A percentile compares a stretch with the other conserved stretches of the same genome.
Conservation (phyloP, 2,329 filamentous ascomycete genomes). For the Pestalotiopsis fici region DNA sequence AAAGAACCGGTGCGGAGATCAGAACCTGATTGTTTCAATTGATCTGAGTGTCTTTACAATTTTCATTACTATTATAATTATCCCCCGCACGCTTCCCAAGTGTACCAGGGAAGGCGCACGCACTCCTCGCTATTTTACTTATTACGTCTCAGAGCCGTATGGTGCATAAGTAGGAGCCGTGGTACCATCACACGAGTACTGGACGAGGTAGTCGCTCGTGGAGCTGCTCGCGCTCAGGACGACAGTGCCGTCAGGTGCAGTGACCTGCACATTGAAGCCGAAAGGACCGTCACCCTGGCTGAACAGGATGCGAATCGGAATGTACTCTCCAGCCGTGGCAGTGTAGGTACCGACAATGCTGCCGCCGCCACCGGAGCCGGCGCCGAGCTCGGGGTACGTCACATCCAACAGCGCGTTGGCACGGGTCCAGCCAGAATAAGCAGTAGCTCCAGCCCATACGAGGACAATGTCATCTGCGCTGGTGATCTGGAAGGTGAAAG, state of each 20-base stretch:
- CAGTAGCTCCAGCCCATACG: not conserved
- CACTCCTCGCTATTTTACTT: not conserved
- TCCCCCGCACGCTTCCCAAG: not conserved
- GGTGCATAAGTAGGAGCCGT: not conserved
- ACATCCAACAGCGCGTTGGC: not conserved
- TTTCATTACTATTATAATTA: not conserved
- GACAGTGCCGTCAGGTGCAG: not conserved
- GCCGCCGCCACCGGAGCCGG: not conserved
- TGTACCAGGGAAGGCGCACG: not conserved
- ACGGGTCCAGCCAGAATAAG: not conserved
- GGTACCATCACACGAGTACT: not conserved
- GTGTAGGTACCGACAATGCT: not conserved
- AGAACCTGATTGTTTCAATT: not conserved
- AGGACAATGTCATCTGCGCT: not conserved
- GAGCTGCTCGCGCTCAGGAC: not conserved
- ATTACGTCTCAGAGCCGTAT: not conserved
- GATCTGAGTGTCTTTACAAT: not conserved
- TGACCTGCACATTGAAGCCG: not conserved
- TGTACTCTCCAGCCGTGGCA: not conserved
- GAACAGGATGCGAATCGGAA: not conserved
- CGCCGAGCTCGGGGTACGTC: slow-evolving; percentile 1
- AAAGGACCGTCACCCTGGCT: not conserved
- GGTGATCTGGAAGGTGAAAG: not conserved
- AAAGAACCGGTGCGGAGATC: not conserved
- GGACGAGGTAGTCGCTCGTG: not conserved